Evolutionary conservation across 176 grass and related monocot species (phyloP), one percentile per base, ranked within the genome.

Genomic region (Oryza longistaminata): DNA sequence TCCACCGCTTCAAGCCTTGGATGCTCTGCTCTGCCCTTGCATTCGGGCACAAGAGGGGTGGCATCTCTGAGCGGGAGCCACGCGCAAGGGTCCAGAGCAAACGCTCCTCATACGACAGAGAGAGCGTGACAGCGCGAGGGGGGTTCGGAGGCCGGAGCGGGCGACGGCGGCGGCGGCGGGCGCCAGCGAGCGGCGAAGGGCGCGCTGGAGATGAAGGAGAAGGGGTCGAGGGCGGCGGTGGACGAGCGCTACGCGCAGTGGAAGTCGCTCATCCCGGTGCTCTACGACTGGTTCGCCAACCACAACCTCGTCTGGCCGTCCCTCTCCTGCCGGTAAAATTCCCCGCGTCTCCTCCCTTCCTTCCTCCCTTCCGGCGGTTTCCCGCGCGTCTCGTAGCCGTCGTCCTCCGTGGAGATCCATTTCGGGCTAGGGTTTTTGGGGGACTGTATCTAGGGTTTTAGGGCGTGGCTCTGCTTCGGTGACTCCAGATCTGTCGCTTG

Each of bases 261-360:
- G 93, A 98, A 98, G 58, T 93, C 93, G 64, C 91, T 92, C 37
- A 85, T 98, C 80, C 95, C 96, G 2, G 87, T 93, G 53, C 89
- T 98, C 83, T 95, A 98, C 81, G 96, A 98, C 83, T 98, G 93
- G 96, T 90, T 98, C 73, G 84, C 91, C 37, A 91, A 95, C 91
- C 93, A 98, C 91, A 95, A 98, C 76, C 91, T 98, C 74, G 87
- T 91, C 50, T 98, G 95, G 93, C 93, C 93, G 31, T 98, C 95
- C 46, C 93, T 98, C 79, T 93, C 93, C 31, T 98, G 96, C 87
- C 73, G 96, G 96, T 98, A 83, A 83, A 75, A 2, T 17, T 48
- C 31, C 50, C 55, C 0, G 15, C 49, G 3, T 7, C 9, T 62
- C 24, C 17, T 62, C 9, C 27, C 17, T 62, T 10, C 27, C 21